Evolutionary conservation across 805 yeast species (phyloP).

Genomic region (Saccharomycopsis sp.): DNA sequence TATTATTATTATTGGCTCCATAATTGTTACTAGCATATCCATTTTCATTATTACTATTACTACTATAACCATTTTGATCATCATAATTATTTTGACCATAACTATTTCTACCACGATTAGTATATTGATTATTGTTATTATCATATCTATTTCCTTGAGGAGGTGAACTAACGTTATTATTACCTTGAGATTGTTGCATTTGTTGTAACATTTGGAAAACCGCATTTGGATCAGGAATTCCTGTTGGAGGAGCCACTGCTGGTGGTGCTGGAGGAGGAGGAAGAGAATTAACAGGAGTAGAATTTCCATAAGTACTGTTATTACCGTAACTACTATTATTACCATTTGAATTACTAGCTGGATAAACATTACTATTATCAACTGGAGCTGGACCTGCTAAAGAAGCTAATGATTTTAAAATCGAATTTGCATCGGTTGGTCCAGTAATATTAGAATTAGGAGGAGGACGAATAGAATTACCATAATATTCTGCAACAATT

Average conservation of each 20-base stretch:
- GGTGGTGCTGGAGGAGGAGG: not conserved
- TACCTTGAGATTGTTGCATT: slow-evolving; percentile 22
- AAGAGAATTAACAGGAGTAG: too few species aligned
- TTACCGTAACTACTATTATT: not conserved
- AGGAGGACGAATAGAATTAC: slow-evolving; percentile 13
- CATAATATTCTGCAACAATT: slow-evolving; percentile 50
- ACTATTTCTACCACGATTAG: slow-evolving; percentile 3
- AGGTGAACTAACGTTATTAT: slow-evolving; percentile 11
- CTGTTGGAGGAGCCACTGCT: not conserved
- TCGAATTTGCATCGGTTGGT: slow-evolving; percentile 42
- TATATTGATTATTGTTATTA: slow-evolving; percentile 13
- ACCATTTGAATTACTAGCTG: slow-evolving; percentile 1
- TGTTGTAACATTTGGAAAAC: slow-evolving; percentile 29
- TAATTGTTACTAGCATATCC: slow-evolving; percentile 1
- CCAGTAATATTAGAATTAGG: slow-evolving; percentile 22
- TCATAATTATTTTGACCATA: not conserved
- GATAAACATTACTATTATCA: too few species aligned
- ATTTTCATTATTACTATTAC: slow-evolving; percentile 1
- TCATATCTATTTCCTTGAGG: too few species aligned
- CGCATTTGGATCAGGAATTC: slow-evolving; percentile 30
- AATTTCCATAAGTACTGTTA: not conserved
- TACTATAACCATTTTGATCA: not conserved
- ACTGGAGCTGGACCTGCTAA: slow-evolving; percentile 36
- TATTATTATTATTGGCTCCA: slow-evolving; percentile 8
- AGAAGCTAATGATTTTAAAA: slow-evolving; percentile 60